phyloP scores from a whole-genome alignment of 257 asterid genomes.

The Fraxinus cuspidata region DNA sequence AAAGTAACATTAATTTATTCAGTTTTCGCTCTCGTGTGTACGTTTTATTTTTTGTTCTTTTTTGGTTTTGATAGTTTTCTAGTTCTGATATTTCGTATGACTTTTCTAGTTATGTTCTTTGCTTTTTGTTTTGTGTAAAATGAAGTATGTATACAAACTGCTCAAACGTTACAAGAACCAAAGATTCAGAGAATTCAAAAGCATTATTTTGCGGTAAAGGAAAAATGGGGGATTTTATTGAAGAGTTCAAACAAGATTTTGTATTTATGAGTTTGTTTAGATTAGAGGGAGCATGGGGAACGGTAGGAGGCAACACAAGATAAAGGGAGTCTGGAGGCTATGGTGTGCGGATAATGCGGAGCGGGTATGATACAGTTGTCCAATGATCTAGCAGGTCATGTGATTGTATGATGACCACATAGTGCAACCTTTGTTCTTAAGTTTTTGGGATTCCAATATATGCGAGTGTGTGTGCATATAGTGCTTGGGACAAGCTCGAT shows the following conservation, averaged over 20 bases:
- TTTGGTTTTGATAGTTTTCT: too few relatives aligned
- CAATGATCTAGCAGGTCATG: slow-evolving; percentile 60
- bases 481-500: too few relatives aligned
- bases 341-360: slow-evolving; percentile 8
- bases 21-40: too few relatives aligned
- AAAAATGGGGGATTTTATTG: background rate
- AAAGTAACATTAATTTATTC: too few relatives aligned
- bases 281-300: slow-evolving; percentile 58
- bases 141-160: too few relatives aligned
- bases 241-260: slow-evolving; percentile 11
- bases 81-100: too few relatives aligned
- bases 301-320: slow-evolving; percentile 64
- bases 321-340: slow-evolving; percentile 39
- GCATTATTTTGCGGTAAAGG: slow-evolving; percentile 32
- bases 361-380: slow-evolving; percentile 49
- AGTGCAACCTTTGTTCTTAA: slow-evolving; percentile 44
- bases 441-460: background rate
- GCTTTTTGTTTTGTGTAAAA: too few relatives aligned
- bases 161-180: slow-evolving; percentile 22
- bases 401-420: slow-evolving; percentile 38
- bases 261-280: slow-evolving; percentile 36
- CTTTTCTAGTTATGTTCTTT: too few relatives aligned
- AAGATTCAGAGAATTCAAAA: slow-evolving; percentile 16
- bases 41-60: too few relatives aligned
- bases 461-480: too few relatives aligned